Evolutionary conservation across 2,329 filamentous ascomycete species (phyloP), one percentile per base, ranked within the genome.

Genomic region (Botrytis sinoallii): DNA sequence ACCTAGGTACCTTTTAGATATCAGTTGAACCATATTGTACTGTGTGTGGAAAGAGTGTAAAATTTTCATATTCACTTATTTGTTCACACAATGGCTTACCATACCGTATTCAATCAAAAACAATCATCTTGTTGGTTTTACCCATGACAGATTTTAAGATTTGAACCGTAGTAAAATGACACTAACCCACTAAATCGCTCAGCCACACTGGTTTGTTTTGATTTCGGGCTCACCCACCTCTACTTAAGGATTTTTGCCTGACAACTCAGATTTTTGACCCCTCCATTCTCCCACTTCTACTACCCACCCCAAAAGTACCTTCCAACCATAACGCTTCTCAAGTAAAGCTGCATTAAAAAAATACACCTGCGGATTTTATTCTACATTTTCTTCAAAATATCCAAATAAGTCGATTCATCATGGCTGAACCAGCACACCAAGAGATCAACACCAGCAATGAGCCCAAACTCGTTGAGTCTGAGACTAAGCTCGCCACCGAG

Each of bases 401-500:
- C 18, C 48, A 20, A 44, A 65, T 42, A 55, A 67, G 32, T 67
- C 38, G 38, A 32, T 42, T 55, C 75, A 79, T 74, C n/a, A 77
- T 78, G 76, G 75, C 77, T 48, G 77, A 79, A 69, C 35, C 75
- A 83, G 83, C 79, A 81, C 82, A 82, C 78, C 82, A 71, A 65
- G 81, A 84, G 77, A 80, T 82, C 78, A 77, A 78, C 75, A 79
- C 82, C 73, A 81, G 80, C 76, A 80, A 83, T 71, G 81, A 83
- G 71, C 76, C 78, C 68, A 77, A 77, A 76, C 79, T 84, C 59
- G 82, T 80, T 35, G 79, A 83, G 76, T 82, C 83, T 73, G 83
- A 85, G 81, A 85, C 84, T 29, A 81, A 83, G 74, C 83, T 83
- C 79, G 83, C 83, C 70, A 84, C 84, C 25, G 82, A 82, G 68